Evolutionary conservation across 495 filamentous ascomycete genomes (phyloP), one percentile per base, ranked within the genome.

Genomic region (Rusavskia elegans): DNA sequence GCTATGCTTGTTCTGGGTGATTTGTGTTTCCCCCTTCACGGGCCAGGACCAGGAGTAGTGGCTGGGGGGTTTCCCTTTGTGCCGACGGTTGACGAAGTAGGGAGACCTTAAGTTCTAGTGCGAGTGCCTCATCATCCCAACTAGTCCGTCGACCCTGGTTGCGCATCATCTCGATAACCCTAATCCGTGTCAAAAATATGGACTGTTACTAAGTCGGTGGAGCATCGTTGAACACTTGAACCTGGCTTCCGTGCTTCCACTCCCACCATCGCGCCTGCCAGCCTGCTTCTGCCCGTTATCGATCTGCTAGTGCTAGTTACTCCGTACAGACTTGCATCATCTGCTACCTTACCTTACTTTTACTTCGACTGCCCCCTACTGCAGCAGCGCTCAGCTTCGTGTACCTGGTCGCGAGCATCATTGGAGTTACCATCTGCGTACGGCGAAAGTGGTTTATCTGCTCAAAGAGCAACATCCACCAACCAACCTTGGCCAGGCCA

Each of bases 141-240:
- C 44, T 46, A 46, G 44, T 46, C 23, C 44, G 11, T 46, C 8
- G 23, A 46, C 44, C 44, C 44, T 46, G 19, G 44, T 46, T 46
- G 44, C 44, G 44, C 44, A 46, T 46, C 44, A 46, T 46, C 44
- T 46, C 44, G 4, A 46, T 46, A 46, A 23, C 44, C 44, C 44
- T 46, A 25, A 25, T 46, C 20, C 21, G 23, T 29, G 20, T 46
- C 23, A 29, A 46, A n/a, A 27, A 5, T 27, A 27, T 27, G 25
- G 25, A 27, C 7, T 27, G 25, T 27, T 27, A 27, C 25, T 27
- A 27, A 27, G 25, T 27, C 25, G 25, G 25, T 27, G 25, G 25
- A 27, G 4, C 25, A 27, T 27, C 25, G 4, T 6, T n/a, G n/a
- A n/a, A 27, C 7, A 3, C 11, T 23, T 16, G 21, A 3, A 27